Evolutionary conservation across 768 basidiomycete genomes (phyloP).

Genomic region (Kwoniella mangroviensis): DNA sequence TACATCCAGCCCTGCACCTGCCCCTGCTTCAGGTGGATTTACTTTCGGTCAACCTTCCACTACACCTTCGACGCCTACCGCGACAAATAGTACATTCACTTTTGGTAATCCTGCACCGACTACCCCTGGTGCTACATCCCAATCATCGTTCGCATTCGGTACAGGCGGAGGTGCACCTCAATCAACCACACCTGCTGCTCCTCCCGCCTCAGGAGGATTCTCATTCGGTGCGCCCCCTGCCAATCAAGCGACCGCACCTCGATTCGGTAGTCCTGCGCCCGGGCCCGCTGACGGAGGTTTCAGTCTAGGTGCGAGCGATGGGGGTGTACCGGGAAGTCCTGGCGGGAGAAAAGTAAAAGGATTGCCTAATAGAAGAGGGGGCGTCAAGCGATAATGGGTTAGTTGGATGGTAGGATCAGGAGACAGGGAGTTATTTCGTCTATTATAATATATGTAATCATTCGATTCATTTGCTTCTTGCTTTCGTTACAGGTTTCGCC

Average conservation of each 20-base stretch:
- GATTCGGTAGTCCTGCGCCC: conserved; percentile 32
- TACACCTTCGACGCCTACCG: conserved; percentile 6
- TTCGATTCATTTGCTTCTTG: too few relatives aligned
- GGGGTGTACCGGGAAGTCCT: conserved; percentile 22
- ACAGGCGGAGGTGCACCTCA: not conserved
- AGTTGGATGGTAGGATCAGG: not conserved
- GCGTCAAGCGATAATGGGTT: conserved; percentile 22
- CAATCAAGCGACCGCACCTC: conserved; percentile 3
- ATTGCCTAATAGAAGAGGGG: conserved; percentile 25
- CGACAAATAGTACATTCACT: conserved; percentile 1
- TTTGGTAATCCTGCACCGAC: conserved; percentile 9
- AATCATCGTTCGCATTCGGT: conserved; percentile 14
- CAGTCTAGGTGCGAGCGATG: conserved; percentile 25
- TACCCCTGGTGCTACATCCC: not conserved
- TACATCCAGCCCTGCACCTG: conserved; percentile 12
- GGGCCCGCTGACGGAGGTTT: conserved; percentile 19
- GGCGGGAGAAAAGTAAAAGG: conserved; percentile 25
- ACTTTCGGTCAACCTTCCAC: conserved; percentile 14
- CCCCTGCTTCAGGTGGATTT: conserved; percentile 18
- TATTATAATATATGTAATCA: not conserved
- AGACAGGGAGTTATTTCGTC: not conserved
- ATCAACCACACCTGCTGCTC: conserved; percentile 21
- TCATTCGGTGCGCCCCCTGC: conserved; percentile 20
- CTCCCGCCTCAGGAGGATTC: conserved; percentile 14
- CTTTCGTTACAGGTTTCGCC: too few relatives aligned